These are phyloP conservation scores for Podila minutissima DNA, from an alignment of 192 early-diverging fungal genomes.

Conservation along the genomic window DNA sequence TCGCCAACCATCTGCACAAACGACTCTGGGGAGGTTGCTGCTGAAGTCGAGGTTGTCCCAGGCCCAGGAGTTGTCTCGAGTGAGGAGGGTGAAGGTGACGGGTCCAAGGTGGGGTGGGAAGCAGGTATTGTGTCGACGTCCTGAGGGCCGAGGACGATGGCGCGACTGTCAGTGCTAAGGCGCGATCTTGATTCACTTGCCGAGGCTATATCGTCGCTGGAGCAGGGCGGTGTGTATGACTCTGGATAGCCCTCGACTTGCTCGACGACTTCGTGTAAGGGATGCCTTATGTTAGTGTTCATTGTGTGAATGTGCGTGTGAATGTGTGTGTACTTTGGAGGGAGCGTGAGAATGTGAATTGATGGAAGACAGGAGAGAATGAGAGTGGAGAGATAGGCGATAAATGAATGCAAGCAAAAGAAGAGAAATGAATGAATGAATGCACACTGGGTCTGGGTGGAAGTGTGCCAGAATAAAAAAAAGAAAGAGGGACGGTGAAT, in stretches of 20 bases:
- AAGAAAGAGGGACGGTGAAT: background rate
- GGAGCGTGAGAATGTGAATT: background rate
- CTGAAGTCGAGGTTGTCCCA: background rate
- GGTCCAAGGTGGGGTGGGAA: background rate
- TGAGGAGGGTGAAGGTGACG: background rate
- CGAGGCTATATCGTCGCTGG: background rate
- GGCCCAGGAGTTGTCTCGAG: background rate
- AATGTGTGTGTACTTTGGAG: background rate
- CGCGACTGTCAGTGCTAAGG: background rate
- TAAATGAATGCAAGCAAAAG: too few species aligned
- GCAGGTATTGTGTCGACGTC: slow-evolving; percentile 1
- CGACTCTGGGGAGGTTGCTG: background rate
- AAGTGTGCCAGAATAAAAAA: background rate
- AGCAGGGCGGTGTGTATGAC: slow-evolving; percentile 3
- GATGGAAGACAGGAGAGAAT: background rate
- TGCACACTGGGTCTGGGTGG: too few species aligned
- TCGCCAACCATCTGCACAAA: slow-evolving; percentile 38
- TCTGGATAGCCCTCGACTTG: background rate
- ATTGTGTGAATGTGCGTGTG: background rate
- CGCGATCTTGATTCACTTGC: background rate
- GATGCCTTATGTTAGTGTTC: slow-evolving; percentile 2
- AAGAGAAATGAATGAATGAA: background rate
- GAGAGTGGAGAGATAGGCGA: background rate
- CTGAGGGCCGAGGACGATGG: background rate
- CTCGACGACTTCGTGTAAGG: slow-evolving; percentile 1